Base-by-base conservation (phyloP, 257 asterid genomes). In the Linderniella brevidens region DNA sequence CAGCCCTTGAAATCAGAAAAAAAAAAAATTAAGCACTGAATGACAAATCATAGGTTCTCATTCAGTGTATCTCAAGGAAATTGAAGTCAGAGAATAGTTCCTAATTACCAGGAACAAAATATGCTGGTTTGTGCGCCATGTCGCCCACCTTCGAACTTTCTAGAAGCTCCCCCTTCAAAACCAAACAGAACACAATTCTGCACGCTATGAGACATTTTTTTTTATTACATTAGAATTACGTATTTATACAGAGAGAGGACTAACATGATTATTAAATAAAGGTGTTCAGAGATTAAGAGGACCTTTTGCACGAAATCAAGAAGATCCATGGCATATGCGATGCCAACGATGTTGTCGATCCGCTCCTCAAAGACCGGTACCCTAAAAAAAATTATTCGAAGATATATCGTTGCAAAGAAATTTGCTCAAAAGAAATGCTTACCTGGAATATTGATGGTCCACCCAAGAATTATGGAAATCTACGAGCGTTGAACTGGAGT, bases 271-370 rank as follows among this genome's bases (percentile, higher is more conserved):
- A 50, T 20, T 18, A 19, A 38, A 44, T 53, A 48, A 47, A 55
- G 17, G 35, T 49, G 46, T 35, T 58, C 49, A 8, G 37, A 59
- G 63, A 67, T 44, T 46, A 62, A 57, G 59, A 46, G 36, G 47
- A 90, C 99, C 96, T 90, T 82, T 64, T 72, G 99, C 60, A 90
- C 96, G 18, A 61, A 73, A 74, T 82, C 94, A 46, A 90, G 75
- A 58, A 90, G 99, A 68, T 90, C 99, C 99, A 90, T 90, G 16
- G 93, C 96, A 75, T 90, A 90, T 38, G 93, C 99, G 68, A 90
- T 79, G 52, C 99, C 99, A 59, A 85, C 99, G 54, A 90, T 82
- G 61, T 90, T 90, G 68, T 90, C 99, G 59, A 90, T 71, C 17
- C 96, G 92, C 68, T 85, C 93, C 76, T 82, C 93, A 68, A 90